Base-by-base conservation (phyloP, 352 stramenopile genomes). In the Pythium aristosporum region DNA sequence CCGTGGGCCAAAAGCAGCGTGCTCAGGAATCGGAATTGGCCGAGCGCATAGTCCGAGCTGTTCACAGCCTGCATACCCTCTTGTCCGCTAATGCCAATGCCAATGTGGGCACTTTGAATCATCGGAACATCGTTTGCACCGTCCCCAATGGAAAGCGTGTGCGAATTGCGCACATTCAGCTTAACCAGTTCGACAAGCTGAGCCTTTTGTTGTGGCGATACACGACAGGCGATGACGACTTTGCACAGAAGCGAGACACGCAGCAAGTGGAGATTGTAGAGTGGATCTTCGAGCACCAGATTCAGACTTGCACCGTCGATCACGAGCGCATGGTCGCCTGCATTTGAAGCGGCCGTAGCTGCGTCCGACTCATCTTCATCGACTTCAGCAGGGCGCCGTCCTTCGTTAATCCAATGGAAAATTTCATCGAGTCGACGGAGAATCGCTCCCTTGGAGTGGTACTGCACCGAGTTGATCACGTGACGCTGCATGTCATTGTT, bases 141-240 rank as follows among this genome's bases (percentile, higher is more conserved):
- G 51, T 97, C 90, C n/a, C 90, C 90, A 60, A 97, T 97, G 0
- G 90, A 91, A 5, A 97, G 68, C 0, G 90, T 96, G 64, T 94
- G 86, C 3, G 87, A 91, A 15, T 92, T 80, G 0, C 69, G 69
- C 13, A 92, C 82, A 57, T 95, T 96, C 11, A 89, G 57, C 64
- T 94, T 94, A 4, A 99, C 96, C 25, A 99, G 79, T 60, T 98
- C 91, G 8, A 99, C 96, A 4, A 99, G 68, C 50, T 99, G 85
- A 8, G 97, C 97, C 73, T 99, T 99, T 73, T 99, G 98, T 50
- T 96, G 89, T 21, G 98, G 97, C 39, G 92, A 99, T 2, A 99
- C 98, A 56, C 98, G 92, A 63, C 97, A 99, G 30, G 95, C 96
- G 58, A 99, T 96, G 1, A 99, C 97, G 12, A 97, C 94, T 42